Evolutionary conservation across 768 basidiomycete species (phyloP).

Genomic region (Boletus tomentosulus): DNA sequence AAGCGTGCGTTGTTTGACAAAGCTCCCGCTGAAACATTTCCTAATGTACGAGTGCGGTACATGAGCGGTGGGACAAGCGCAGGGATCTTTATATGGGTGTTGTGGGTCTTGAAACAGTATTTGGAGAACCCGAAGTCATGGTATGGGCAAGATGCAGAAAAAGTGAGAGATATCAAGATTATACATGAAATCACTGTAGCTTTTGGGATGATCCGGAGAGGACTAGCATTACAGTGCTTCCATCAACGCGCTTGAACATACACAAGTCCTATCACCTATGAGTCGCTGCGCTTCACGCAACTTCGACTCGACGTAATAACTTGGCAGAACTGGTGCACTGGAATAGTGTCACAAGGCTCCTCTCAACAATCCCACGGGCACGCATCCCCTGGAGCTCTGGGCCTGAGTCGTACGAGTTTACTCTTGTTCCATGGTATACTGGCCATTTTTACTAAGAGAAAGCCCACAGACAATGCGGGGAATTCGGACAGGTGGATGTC

Average conservation of each 20-base stretch:
- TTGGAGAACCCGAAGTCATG: background rate
- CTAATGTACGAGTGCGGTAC: constrained; percentile 15
- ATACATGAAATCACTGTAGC: constrained; percentile 18
- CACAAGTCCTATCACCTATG: too few species aligned
- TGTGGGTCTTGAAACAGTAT: constrained; percentile 13
- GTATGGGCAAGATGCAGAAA: constrained; percentile 16
- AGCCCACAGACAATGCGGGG: too few species aligned
- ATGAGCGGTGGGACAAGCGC: constrained; percentile 13
- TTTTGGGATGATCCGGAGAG: constrained; percentile 24
- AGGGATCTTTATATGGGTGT: constrained; percentile 9
- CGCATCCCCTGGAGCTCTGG: too few species aligned
- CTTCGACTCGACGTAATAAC: too few species aligned
- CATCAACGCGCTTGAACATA: constrained; percentile 2
- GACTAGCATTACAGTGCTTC: constrained; percentile 11
- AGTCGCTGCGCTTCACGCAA: too few species aligned
- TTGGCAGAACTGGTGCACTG: too few species aligned
- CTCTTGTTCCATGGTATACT: too few species aligned
- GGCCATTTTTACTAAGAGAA: too few species aligned
- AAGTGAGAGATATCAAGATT: constrained; percentile 18
- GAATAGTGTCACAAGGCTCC: too few species aligned
- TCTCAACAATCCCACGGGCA: too few species aligned
- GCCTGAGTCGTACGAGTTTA: too few species aligned
- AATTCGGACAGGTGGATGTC: too few species aligned
- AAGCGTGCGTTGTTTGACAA: constrained; percentile 18
- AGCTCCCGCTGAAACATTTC: constrained; percentile 3